These are phyloP conservation scores for Zizania latifolia DNA, from an alignment of 176 grass and related monocot genomes.

Conservation along the genomic window DNA sequence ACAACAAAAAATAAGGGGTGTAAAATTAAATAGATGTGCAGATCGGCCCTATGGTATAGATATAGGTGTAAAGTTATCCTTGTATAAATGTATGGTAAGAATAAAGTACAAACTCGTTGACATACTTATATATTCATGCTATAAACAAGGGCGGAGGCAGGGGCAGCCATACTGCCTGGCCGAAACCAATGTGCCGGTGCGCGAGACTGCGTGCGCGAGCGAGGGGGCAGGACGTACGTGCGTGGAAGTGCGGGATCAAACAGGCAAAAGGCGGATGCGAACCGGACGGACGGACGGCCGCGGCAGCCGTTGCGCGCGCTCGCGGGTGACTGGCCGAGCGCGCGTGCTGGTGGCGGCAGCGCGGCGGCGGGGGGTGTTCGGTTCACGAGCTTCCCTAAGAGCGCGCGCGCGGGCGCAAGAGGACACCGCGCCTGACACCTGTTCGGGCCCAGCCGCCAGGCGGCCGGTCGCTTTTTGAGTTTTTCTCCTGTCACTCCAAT, in stretches of 20 bases:
- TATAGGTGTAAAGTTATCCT: no score
- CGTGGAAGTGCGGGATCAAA: neutral
- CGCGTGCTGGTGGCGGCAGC: neutral
- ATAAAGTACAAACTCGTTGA: no score
- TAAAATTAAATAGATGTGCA: no score
- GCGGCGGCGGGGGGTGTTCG: neutral
- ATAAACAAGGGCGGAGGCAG: neutral
- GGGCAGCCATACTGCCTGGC: neutral
- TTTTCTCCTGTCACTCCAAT: no score
- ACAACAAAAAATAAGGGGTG: no score
- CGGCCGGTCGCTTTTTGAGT: neutral
- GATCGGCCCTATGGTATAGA: no score
- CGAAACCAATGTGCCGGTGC: constrained; percentile 15
- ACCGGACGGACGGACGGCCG: neutral
- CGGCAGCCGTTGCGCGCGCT: neutral
- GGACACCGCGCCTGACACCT: constrained; percentile 1
- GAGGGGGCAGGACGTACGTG: no score
- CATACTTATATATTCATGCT: no score
- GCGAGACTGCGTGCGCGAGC: no score
- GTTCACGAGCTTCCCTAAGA: constrained; percentile 29
- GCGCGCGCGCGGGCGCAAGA: neutral
- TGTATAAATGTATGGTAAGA: no score
- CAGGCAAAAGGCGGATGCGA: neutral
- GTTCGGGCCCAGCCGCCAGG: neutral
- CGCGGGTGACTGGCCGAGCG: neutral